phyloP scores from a whole-genome alignment of 768 basidiomycete genomes.

The Calvatia gigantea region DNA sequence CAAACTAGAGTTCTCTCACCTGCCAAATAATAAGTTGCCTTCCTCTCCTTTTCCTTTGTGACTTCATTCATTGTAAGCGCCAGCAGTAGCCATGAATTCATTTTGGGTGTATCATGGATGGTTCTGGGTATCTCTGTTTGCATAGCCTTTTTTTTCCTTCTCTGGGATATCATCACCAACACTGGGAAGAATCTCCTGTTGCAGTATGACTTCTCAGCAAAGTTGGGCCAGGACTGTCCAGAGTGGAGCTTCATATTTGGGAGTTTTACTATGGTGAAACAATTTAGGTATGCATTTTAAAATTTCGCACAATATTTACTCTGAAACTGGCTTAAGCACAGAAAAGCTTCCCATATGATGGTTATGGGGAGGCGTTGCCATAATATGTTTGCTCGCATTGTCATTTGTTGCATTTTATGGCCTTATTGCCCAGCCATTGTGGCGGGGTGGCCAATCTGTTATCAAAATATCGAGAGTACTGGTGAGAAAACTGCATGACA shows the following conservation, averaged over 20 bases:
- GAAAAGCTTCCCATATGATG: neutral
- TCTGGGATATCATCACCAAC: neutral
- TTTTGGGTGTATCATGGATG: neutral
- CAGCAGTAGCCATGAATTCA: no score
- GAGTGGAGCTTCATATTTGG: neutral
- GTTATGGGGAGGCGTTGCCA: neutral
- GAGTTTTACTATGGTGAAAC: neutral
- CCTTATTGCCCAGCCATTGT: neutral
- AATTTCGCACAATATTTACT: neutral
- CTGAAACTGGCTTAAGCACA: neutral
- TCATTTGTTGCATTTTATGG: neutral
- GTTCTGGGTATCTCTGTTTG: neutral
- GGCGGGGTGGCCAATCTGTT: neutral
- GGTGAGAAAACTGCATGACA: neutral
- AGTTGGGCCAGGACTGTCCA: neutral
- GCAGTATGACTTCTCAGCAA: neutral
- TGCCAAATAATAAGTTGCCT: no score
- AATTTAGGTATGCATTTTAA: neutral
- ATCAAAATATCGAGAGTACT: neutral
- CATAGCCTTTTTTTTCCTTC: neutral
- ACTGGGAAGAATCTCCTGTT: neutral
- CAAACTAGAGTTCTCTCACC: neutral
- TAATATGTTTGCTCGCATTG: neutral
- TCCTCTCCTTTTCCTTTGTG: no score
- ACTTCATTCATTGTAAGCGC: no score